Base-by-base conservation (phyloP, 345 rosid species). In the Gossypium anomalum region DNA sequence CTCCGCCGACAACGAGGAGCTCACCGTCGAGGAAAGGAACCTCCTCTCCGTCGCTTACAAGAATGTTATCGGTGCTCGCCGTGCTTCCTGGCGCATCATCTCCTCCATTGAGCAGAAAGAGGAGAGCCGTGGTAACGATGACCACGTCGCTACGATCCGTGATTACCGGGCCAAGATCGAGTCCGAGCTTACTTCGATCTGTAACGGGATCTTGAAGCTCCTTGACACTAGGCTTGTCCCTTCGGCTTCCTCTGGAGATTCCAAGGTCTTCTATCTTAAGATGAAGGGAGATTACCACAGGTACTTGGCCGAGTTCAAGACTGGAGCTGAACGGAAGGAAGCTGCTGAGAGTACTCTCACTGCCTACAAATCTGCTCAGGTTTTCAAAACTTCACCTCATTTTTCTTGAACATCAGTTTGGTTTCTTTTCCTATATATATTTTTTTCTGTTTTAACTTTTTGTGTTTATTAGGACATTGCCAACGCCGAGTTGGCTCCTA, bases 11-110 rank as follows among this genome's bases (percentile, higher is more conserved):
- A 73, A 79, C 63, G 94, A 88, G 51, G 98, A 89, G 76, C 93
- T 93, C 73, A 83, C 87, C 68, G 87, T 93, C 4, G 97, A 93
- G 82, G 97, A 94, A 81, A 78, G 98, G 12, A 94, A 92, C 84
- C 98, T 94, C 73, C 97, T 94, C 75, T 94, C 97, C 25, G 97
- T 94, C 6, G 97, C 98, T 25, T 94, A 94, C 86, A 94, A 94
- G 83, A 92, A 94, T 86, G 98, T 94, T 59, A 94, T 94, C 82
- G 98, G 98, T 23, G 94, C 98, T 3, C 87, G 96, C 44, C 91
- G 95, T 45, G 98, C 97, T 69, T 89, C 95, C 48, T 93, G 98
- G 98, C 82, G 97, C 9, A 93, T 89, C 79, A 90, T 93, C 25
- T 93, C 98, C 69, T 91, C 93, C 56, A 93, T 93, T 63, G 97